These are phyloP conservation scores for Paspalum notatum DNA, from an alignment of 176 grass and related monocot genomes.

Conservation along the genomic window DNA sequence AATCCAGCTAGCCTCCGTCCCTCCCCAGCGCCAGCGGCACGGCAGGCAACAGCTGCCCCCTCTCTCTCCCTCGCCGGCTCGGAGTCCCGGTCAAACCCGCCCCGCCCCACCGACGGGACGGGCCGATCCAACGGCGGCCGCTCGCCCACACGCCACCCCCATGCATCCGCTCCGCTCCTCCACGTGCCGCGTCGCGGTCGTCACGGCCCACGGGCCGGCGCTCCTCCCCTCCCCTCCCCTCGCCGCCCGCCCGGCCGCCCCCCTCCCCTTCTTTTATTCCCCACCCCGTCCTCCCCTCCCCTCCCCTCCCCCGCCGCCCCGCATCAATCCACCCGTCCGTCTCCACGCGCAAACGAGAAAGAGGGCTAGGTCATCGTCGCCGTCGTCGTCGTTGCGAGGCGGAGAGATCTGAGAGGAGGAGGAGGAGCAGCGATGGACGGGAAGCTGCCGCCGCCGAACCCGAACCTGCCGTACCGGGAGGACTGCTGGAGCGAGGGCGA, in stretches of 20 bases:
- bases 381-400: constrained; percentile 15
- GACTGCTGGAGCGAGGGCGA: constrained; percentile 99
- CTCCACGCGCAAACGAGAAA: constrained; percentile 17
- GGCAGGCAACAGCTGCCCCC: neutral
- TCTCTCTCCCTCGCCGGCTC: no score
- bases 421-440: constrained; percentile 49
- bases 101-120: constrained; percentile 50
- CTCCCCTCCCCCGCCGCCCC: constrained; percentile 32
- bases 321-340: constrained; percentile 36
- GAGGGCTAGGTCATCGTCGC: constrained; percentile 15
- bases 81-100: constrained; percentile 38
- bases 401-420: constrained; percentile 36
- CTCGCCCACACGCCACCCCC: constrained; percentile 34
- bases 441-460: constrained; percentile 72
- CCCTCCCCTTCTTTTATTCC: constrained; percentile 47
- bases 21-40: constrained; percentile 1
- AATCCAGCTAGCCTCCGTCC: neutral
- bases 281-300: constrained; percentile 23
- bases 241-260: constrained; percentile 38
- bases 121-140: constrained; percentile 82
- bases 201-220: constrained; percentile 60
- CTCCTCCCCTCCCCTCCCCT: constrained; percentile 34
- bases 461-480: constrained; percentile 91
- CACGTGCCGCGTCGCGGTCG: constrained; percentile 56
- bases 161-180: constrained; percentile 45